Evolutionary conservation across 225 moss, liverwort and hornwort genomes (phyloP).

Genomic region (Pleurozium schreberi): DNA sequence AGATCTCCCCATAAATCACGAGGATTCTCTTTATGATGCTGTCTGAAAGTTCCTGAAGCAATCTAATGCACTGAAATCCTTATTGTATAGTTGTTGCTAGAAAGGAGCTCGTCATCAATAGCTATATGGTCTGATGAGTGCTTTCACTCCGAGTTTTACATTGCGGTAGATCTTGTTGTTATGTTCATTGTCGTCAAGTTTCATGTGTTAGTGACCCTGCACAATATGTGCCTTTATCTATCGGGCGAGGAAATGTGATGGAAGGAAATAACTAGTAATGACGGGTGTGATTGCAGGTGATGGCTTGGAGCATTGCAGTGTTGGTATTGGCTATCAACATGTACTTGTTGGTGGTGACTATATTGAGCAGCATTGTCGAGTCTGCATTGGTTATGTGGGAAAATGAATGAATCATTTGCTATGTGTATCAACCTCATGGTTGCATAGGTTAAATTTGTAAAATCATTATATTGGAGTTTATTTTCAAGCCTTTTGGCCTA

Average conservation of each 20-base stretch:
- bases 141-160: neutral
- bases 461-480: neutral
- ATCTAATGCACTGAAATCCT: neutral
- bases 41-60: neutral
- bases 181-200: neutral
- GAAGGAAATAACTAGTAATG: neutral
- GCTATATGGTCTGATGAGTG: neutral
- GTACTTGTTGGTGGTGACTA: constrained; percentile 50
- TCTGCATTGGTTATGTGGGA: neutral
- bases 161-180: neutral
- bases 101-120: neutral
- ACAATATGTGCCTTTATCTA: neutral
- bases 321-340: constrained; percentile 77
- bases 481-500: no score
- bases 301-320: constrained; percentile 59
- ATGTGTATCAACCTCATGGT: neutral
- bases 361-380: constrained; percentile 25
- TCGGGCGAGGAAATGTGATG: neutral
- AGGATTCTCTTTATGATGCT: neutral
- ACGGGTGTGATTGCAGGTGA: constrained; percentile 38
- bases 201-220: neutral
- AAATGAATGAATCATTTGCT: neutral
- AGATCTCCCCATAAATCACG: neutral
- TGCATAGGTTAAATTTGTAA: neutral
- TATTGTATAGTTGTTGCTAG: neutral